Evolutionary conservation across 2,329 filamentous ascomycete genomes (phyloP).

Genomic region (Ophiostoma novo-ulmi): DNA sequence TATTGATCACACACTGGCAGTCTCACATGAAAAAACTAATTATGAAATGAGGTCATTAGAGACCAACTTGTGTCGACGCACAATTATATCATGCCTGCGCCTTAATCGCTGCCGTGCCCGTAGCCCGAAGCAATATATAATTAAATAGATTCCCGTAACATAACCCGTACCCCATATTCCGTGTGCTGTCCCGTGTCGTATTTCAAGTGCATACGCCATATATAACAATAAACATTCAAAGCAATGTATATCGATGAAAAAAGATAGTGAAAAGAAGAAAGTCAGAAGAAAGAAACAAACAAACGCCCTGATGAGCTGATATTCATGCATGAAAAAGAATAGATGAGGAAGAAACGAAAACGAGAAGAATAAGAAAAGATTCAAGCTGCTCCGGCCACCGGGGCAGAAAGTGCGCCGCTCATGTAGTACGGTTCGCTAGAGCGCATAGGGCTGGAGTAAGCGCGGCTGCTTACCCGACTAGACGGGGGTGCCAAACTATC

Average conservation of each 20-base stretch:
- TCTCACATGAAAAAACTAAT: background rate
- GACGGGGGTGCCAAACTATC: conserved; percentile 18
- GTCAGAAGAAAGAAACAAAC: background rate
- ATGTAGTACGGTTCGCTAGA: background rate
- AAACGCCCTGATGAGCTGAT: background rate
- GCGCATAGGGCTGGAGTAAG: conserved; percentile 18
- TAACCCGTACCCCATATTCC: background rate
- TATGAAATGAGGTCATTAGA: too few relatives aligned
- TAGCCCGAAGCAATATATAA: background rate
- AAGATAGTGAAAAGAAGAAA: background rate
- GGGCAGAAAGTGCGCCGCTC: background rate
- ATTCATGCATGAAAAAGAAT: background rate
- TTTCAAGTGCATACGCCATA: background rate
- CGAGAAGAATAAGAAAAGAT: background rate
- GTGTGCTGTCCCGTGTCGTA: background rate
- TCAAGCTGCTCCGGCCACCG: background rate
- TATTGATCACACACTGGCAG: background rate
- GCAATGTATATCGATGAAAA: background rate
- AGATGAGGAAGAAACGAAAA: background rate
- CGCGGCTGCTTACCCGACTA: conserved; percentile 10
- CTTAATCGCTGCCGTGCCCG: background rate
- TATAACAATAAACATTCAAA: background rate
- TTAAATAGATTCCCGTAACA: background rate
- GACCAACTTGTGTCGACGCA: background rate
- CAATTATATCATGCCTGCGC: background rate